Evolutionary conservation across 805 yeast genomes (phyloP), one percentile per base, ranked within the genome.

Genomic region (Saccharomycopsis sp.): DNA sequence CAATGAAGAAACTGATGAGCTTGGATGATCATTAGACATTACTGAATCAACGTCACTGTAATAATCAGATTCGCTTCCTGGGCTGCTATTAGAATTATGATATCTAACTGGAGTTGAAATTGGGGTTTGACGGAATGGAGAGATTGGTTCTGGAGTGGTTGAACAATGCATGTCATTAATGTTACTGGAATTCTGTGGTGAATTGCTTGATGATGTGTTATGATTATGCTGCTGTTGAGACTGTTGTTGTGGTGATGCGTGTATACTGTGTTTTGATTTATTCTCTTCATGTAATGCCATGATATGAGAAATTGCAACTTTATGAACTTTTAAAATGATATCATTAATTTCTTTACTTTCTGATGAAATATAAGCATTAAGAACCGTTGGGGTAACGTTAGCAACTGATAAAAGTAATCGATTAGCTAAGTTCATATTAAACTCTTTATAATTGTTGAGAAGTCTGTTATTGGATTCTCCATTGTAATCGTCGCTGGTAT

Each of bases 351-450:
- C 49, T n/a, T 31, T 36, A 22, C 16, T 14, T 8, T 47, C 50
- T 13, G 45, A 32, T 9, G 48, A 27, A 14, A 48, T 47, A 32
- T 47, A 50, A 4, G 42, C 39, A 27, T 41, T 44, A 21, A 50
- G 33, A 26, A 50, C 41, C 13, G 51, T 47, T 22, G 45, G 44
- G 4, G 53, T 47, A 28, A 37, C 49, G 33, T 50, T 50, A 11
- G 53, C 53, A 14, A 50, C 50, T 51, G 40, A 50, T 39, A 40
- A 58, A 54, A 23, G 72, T 63, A 47, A 67, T 43, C 74, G 66
- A 34, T 70, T 73, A 47, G 71, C 75, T 45, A 69, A 61, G 52
- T 57, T 64, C 74, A 70, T 70, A 48, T 69, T 73, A 51, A 69
- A 74, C 47, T 70, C 74, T 51, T 66, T 68, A 9, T 72, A 72